Evolutionary conservation across 2,329 filamentous ascomycete genomes (phyloP).

Genomic region (Neonectria hederae): DNA sequence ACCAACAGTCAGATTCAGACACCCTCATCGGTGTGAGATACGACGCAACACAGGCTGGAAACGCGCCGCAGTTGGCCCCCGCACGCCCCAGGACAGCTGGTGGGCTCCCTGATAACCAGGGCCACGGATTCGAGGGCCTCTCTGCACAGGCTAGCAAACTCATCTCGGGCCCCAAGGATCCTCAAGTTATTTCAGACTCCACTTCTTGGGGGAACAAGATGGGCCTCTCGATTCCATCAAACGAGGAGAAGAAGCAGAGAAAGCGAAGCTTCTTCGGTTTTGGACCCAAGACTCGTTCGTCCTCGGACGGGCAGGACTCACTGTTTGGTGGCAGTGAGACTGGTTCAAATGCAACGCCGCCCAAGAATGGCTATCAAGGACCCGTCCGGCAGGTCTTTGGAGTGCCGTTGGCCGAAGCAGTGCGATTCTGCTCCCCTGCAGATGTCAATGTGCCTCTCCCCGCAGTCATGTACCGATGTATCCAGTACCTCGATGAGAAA

Average conservation of each 20-base stretch:
- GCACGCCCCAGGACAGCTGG: slow-evolving; percentile 50
- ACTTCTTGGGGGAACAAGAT: slow-evolving; percentile 87
- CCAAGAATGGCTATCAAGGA: slow-evolving; percentile 57
- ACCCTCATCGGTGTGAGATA: slow-evolving; percentile 67
- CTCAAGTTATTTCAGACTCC: slow-evolving; percentile 82
- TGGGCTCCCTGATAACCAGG: slow-evolving; percentile 49
- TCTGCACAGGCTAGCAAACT: slow-evolving; percentile 54
- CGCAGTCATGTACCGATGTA: slow-evolving; percentile 92
- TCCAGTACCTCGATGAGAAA: slow-evolving; percentile 89
- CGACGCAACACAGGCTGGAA: slow-evolving; percentile 63
- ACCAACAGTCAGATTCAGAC: slow-evolving; percentile 54
- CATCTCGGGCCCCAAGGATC: slow-evolving; percentile 88
- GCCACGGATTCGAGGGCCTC: slow-evolving; percentile 47
- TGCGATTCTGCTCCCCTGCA: slow-evolving; percentile 78
- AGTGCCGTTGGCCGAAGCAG: slow-evolving; percentile 84
- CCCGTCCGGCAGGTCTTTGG: slow-evolving; percentile 82
- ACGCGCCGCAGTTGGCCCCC: slow-evolving; percentile 57
- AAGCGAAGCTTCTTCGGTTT: slow-evolving; percentile 83
- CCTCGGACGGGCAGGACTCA: slow-evolving; percentile 67
- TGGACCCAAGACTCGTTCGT: slow-evolving; percentile 67
- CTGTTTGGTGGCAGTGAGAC: slow-evolving; percentile 61
- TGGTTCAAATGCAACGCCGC: slow-evolving; percentile 55
- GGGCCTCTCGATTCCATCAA: slow-evolving; percentile 57
- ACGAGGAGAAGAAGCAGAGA: slow-evolving; percentile 81
- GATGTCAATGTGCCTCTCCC: slow-evolving; percentile 82